These are phyloP conservation scores for Chimonanthus salicifolius DNA, from an alignment of 164 flowering plant species.

Conservation along the genomic window DNA sequence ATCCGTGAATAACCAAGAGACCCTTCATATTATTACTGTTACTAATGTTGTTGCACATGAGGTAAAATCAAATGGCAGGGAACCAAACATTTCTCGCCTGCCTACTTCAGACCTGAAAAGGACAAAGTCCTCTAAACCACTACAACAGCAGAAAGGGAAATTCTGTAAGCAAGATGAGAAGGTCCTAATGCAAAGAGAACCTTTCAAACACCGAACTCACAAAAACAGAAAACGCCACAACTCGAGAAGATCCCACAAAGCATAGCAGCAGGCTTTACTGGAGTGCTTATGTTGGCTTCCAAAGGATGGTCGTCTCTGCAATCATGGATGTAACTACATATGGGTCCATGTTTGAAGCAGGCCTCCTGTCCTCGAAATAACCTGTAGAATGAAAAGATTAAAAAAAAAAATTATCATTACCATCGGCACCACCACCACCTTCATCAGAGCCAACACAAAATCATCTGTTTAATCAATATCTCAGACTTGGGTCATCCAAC, in stretches of 20 bases:
- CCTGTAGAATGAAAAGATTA: conserved; percentile 5
- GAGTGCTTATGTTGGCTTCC: conserved; percentile 10
- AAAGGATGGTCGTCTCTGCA: conserved; percentile 20
- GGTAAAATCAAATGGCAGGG: not conserved
- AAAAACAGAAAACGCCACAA: not conserved
- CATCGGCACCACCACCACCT: too few relatives aligned
- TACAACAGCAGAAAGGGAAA: not conserved
- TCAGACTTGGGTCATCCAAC: not conserved
- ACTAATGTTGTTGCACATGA: not conserved
- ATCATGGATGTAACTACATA: conserved; percentile 22
- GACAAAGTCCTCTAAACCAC: not conserved
- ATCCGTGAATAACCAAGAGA: too few relatives aligned
- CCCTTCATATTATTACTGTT: not conserved
- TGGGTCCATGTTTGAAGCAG: conserved; percentile 25
- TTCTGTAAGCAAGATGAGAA: not conserved
- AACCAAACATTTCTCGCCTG: not conserved
- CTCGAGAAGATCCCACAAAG: not conserved
- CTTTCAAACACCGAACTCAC: not conserved
- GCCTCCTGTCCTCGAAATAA: conserved; percentile 21
- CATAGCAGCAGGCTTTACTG: not conserved
- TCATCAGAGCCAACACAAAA: not conserved
- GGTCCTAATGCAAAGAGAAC: not conserved
- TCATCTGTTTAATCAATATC: not conserved
- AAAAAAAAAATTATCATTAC: too few relatives aligned
- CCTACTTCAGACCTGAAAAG: not conserved